These are phyloP conservation scores for Cytospora mali DNA, from an alignment of 2,329 filamentous ascomycete genomes.

Conservation along the genomic window DNA sequence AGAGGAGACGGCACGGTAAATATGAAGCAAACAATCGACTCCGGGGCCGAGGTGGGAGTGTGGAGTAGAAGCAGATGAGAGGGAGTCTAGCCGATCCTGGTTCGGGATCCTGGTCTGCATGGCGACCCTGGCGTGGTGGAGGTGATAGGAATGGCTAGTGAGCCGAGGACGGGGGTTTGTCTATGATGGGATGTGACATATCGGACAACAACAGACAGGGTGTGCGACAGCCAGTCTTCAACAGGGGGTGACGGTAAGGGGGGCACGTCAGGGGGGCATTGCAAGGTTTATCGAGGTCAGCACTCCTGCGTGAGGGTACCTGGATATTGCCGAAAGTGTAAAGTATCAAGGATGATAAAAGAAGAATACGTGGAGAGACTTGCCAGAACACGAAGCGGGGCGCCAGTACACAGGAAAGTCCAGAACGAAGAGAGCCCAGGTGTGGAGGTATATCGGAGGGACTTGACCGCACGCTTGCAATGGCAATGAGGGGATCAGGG, in stretches of 20 bases:
- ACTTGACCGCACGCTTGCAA: constrained; percentile 23
- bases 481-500: constrained; percentile 14
- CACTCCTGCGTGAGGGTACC: constrained; percentile 13
- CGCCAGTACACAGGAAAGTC: constrained; percentile 6
- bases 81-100: constrained; percentile 27
- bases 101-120: constrained; percentile 6
- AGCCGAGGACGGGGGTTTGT: constrained; percentile 20
- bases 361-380: neutral
- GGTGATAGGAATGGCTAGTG: constrained; percentile 23
- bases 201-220: constrained; percentile 23
- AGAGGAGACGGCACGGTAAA: constrained; percentile 24
- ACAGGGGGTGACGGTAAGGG: constrained; percentile 20
- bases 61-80: constrained; percentile 28
- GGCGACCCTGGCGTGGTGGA: constrained; percentile 21
- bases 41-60: constrained; percentile 24
- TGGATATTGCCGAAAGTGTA: constrained; percentile 11
- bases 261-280: constrained; percentile 9
- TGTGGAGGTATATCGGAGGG: constrained; percentile 24
- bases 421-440: constrained; percentile 5
- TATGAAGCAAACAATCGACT: constrained; percentile 27
- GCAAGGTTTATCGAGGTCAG: constrained; percentile 17
- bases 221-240: constrained; percentile 22
- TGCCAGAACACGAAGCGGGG: constrained; percentile 7
- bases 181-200: constrained; percentile 26
- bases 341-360: constrained; percentile 11